Conservation (phyloP, 768 basidiomycete species). For the Panus rudis region DNA sequence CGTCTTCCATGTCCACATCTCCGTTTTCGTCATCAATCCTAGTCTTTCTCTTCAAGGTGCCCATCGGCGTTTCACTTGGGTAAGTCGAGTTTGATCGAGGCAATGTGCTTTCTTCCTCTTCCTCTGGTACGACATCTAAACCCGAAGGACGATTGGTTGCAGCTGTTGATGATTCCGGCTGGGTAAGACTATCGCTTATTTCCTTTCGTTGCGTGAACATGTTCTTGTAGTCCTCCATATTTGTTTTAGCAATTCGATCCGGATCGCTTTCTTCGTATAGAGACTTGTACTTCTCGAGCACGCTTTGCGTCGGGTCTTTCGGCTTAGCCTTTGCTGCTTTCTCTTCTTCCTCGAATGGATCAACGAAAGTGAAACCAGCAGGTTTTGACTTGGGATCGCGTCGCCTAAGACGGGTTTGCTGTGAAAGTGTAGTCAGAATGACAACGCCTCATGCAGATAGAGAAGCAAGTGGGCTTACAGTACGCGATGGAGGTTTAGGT, state of each 20-base stretch:
- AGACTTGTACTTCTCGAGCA: slow-evolving; percentile 62
- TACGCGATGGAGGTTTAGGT: not conserved
- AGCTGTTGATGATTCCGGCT: too few species aligned
- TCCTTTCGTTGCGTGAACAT: slow-evolving; percentile 1
- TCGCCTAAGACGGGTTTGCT: not conserved
- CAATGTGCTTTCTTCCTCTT: slow-evolving; percentile 61
- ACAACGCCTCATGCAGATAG: not conserved
- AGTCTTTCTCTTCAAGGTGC: slow-evolving; percentile 34
- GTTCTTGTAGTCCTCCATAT: slow-evolving; percentile 10
- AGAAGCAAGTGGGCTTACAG: not conserved
- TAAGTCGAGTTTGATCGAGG: too few species aligned
- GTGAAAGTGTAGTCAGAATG: not conserved
- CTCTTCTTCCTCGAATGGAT: too few species aligned
- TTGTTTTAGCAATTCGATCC: slow-evolving; percentile 26
- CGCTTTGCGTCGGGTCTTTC: slow-evolving; percentile 40
- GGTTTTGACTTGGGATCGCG: not conserved
- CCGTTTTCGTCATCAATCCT: slow-evolving; percentile 28
- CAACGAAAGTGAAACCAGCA: too few species aligned
- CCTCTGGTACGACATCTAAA: slow-evolving; percentile 31
- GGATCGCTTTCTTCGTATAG: slow-evolving; percentile 64
- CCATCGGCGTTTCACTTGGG: slow-evolving; percentile 15
- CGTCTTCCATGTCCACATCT: slow-evolving; percentile 33
- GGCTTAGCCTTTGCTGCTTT: too few species aligned
- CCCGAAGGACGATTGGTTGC: not conserved
- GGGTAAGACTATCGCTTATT: slow-evolving; percentile 21